These are phyloP conservation scores for Niveomyces coronatus DNA, from an alignment of 2,329 filamentous ascomycete species.

Conservation along the genomic window DNA sequence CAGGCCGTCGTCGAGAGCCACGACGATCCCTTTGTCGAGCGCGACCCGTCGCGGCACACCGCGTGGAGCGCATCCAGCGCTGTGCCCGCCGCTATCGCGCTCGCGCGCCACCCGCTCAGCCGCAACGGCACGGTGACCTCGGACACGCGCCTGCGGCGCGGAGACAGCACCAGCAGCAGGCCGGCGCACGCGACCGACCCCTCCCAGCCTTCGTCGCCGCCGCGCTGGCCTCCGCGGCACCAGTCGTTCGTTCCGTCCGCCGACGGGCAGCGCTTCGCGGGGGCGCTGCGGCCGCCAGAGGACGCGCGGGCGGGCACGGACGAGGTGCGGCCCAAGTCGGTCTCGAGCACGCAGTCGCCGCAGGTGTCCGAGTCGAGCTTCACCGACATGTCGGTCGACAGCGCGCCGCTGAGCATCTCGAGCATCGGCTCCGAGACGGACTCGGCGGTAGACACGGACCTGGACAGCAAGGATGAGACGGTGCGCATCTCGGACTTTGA, in stretches of 20 bases:
- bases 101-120: slow-evolving; percentile 1
- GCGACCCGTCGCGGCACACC: neutral
- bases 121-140: slow-evolving; percentile 9
- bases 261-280: slow-evolving; percentile 4
- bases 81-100: neutral
- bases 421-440: neutral
- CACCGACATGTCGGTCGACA: slow-evolving; percentile 14
- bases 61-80: neutral
- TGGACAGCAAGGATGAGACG: neutral
- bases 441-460: neutral
- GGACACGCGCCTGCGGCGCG: neutral
- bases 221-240: too few species aligned
- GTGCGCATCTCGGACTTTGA: neutral
- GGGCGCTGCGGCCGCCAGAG: slow-evolving; percentile 9
- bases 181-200: too few species aligned
- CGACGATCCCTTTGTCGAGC: slow-evolving; percentile 24
- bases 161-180: slow-evolving; percentile 2
- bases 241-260: too few species aligned
- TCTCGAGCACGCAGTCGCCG: neutral
- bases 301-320: slow-evolving; percentile 7
- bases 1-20: neutral
- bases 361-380: slow-evolving; percentile 17
- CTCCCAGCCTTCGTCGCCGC: too few species aligned
- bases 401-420: neutral
- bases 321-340: slow-evolving; percentile 13